phyloP scores from a whole-genome alignment of 78 protist genomes.

The Guillardia theta region DNA sequence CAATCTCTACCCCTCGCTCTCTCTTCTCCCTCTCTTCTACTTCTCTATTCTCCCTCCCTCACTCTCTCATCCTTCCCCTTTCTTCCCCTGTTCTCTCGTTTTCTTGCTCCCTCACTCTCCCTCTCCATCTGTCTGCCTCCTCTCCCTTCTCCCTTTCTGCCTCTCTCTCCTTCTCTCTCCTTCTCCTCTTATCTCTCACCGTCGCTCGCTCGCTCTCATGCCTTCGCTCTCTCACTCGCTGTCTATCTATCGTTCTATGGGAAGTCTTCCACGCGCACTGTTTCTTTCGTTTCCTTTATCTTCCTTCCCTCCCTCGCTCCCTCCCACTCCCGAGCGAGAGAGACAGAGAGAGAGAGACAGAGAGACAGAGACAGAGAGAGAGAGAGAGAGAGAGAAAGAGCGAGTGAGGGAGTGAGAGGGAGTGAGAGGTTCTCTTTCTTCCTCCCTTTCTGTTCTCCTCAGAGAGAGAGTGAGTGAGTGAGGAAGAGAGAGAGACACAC shows the following conservation, averaged over 20 bases:
- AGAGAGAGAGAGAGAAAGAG: conserved; percentile 3
- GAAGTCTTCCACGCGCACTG: too few species aligned
- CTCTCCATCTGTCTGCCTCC: neutral
- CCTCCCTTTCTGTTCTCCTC: neutral
- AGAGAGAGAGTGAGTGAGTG: neutral
- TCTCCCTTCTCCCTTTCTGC: neutral
- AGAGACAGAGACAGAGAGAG: neutral
- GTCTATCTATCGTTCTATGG: too few species aligned
- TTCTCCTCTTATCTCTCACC: neutral
- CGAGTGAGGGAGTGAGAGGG: neutral
- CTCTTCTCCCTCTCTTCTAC: neutral
- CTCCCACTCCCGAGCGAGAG: conserved; percentile 12
- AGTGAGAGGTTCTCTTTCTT: neutral
- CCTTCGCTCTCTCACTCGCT: neutral
- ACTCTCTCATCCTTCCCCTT: neutral
- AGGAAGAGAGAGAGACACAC: neutral
- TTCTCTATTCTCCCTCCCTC: neutral
- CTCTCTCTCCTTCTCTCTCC: neutral
- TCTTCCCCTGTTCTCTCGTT: neutral
- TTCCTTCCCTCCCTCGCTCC: too few species aligned
- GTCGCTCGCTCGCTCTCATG: neutral
- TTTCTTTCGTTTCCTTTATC: too few species aligned
- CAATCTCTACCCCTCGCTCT: neutral
- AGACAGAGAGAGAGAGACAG: neutral
- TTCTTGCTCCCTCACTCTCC: neutral